Conservation (phyloP, 805 yeast species). For the Diddensiella caesifluorescens region DNA sequence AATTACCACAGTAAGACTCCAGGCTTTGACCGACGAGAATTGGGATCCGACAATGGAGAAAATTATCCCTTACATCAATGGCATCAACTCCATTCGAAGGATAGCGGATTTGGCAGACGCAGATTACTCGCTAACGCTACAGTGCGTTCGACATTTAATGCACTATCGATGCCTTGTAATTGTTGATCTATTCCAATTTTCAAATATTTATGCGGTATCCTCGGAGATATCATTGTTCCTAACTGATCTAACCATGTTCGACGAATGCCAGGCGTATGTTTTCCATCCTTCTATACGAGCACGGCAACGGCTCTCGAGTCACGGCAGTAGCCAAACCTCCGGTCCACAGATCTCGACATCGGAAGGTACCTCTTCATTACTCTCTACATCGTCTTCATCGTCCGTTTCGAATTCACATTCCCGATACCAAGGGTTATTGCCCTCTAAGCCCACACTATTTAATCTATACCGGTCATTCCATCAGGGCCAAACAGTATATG, state of each 20-base stretch:
- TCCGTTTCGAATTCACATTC: conserved; percentile 23
- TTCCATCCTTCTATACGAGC: conserved; percentile 29
- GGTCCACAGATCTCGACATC: conserved; percentile 2
- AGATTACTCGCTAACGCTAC: conserved; percentile 69
- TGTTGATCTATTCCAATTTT: conserved; percentile 83
- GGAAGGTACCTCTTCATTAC: neutral
- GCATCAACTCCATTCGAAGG: conserved; percentile 72
- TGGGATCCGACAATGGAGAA: conserved; percentile 98
- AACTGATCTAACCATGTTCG: conserved; percentile 57
- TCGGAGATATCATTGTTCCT: conserved; percentile 66
- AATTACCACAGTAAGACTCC: conserved; percentile 73
- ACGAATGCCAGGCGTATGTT: conserved; percentile 83
- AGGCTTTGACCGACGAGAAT: conserved; percentile 70
- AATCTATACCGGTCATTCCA: conserved; percentile 70
- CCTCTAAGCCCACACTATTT: conserved; percentile 40
- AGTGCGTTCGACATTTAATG: conserved; percentile 85
- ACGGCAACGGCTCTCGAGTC: conserved; percentile 1
- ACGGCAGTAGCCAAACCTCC: conserved; percentile 6
- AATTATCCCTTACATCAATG: conserved; percentile 80
- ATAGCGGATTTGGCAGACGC: conserved; percentile 79
- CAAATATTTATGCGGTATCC: conserved; percentile 85
- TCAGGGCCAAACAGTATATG: conserved; percentile 69
- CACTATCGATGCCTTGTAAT: conserved; percentile 83
- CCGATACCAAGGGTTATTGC: conserved; percentile 5
- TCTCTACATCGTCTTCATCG: conserved; percentile 18